Base-by-base conservation (phyloP, 1,284 basidiomycete genomes). In the Ceratobasidium sp. region DNA sequence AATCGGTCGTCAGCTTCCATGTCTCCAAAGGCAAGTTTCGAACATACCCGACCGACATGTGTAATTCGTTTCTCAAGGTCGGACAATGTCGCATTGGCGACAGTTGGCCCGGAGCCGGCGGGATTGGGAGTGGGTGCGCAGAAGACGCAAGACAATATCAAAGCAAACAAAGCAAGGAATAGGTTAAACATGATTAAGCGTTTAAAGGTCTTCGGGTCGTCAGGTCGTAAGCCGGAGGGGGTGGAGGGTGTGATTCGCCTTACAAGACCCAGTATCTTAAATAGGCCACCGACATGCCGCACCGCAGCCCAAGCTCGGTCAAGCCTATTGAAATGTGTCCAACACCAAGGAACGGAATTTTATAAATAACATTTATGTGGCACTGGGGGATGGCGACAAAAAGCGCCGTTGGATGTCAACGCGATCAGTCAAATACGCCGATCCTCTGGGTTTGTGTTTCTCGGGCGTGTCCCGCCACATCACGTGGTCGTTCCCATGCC, bases 21-120 rank as follows among this genome's bases (percentile, higher is more conserved):
- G 11, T 27, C 13, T 68, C n/a, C 4, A 22, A 41, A 22, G 6
- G 6, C 6, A 22, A 14, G 27, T 34, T 24, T 34, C n/a, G 7
- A 27, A 68, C 66, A 3, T 58, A 58, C 66, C 27, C 41, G 19
- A n/a, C 66, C 66, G 24, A 46, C 54, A 41, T 69, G 66, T 2
- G 66, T 69, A 13, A 69, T 39, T 1, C 66, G 66, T 58, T 69
- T 69, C n/a, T 69, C 66, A 22, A 69, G 34, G 13, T n/a, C 27
- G 16, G 43, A 48, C 16, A 31, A 27, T 2, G 64, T 68, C 22
- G 64, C 16, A 34, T 68, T 68, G 27, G 29, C 37, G 27, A 14
- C 29, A 3, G 54, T 31, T 19, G 31, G 34, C 31, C 37, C 54
- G 14, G 54, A 58, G 54, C 31, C n/a, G 16, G 8, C 3, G 16